Evolutionary conservation across 2,329 filamentous ascomycete genomes (phyloP).

Genomic region (Diplocarpon mali): DNA sequence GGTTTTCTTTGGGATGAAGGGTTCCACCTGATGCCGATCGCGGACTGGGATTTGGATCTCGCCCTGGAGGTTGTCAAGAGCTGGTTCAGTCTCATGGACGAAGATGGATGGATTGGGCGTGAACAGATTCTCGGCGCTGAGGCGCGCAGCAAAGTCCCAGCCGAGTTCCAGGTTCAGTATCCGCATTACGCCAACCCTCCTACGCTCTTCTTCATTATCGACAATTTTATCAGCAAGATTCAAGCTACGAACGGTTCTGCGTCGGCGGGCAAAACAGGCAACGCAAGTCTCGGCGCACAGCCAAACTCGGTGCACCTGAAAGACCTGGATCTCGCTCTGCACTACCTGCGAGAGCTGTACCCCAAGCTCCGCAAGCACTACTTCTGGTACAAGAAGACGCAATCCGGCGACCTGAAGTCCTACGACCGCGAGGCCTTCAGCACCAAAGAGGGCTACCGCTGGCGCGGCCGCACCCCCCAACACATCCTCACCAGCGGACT

Average conservation of each 20-base stretch:
- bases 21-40: slow-evolving; percentile 82
- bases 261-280: slow-evolving; percentile 30
- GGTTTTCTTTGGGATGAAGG: slow-evolving; percentile 98
- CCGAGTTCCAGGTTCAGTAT: slow-evolving; percentile 90
- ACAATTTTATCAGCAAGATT: slow-evolving; percentile 72
- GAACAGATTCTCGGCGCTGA: slow-evolving; percentile 91
- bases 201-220: slow-evolving; percentile 82
- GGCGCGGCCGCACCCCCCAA: slow-evolving; percentile 77
- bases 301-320: slow-evolving; percentile 56
- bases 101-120: slow-evolving; percentile 93
- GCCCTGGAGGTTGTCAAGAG: slow-evolving; percentile 80
- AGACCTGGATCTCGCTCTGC: slow-evolving; percentile 53
- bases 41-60: slow-evolving; percentile 90
- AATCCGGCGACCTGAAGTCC: slow-evolving; percentile 77
- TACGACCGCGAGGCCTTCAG: slow-evolving; percentile 88
- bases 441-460: slow-evolving; percentile 85
- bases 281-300: slow-evolving; percentile 33
- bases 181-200: slow-evolving; percentile 97
- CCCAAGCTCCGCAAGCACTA: slow-evolving; percentile 83
- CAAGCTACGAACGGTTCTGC: slow-evolving; percentile 43
- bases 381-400: slow-evolving; percentile 89
- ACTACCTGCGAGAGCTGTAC: slow-evolving; percentile 68
- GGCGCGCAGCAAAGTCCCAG: slow-evolving; percentile 86
- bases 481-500: slow-evolving; percentile 90
- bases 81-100: slow-evolving; percentile 94